These are phyloP conservation scores for Chrysoporthe puriensis DNA, from an alignment of 2,329 filamentous ascomycete genomes.

Conservation along the genomic window DNA sequence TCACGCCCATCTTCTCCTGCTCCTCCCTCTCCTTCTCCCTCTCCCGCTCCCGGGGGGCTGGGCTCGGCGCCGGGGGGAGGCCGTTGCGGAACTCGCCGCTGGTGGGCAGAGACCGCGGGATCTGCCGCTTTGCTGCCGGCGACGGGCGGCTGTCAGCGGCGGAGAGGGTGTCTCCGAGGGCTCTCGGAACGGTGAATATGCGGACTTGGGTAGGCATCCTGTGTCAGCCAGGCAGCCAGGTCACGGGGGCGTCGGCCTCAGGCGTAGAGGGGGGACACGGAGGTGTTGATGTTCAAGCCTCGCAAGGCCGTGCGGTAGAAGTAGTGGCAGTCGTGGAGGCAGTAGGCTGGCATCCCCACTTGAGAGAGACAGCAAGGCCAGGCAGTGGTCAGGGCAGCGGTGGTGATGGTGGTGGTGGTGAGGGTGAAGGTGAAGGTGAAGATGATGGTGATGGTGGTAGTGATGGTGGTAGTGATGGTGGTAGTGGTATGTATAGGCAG, in stretches of 20 bases:
- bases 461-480: background rate
- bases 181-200: constrained; percentile 70
- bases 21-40: constrained; percentile 39
- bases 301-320: constrained; percentile 90
- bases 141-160: constrained; percentile 43
- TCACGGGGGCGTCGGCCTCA: constrained; percentile 43
- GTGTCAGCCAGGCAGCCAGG: constrained; percentile 47
- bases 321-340: constrained; percentile 85
- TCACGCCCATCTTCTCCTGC: constrained; percentile 50
- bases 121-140: constrained; percentile 11
- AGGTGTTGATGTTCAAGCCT: constrained; percentile 80
- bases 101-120: constrained; percentile 45
- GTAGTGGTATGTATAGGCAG: background rate
- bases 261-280: constrained; percentile 75
- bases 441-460: background rate
- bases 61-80: constrained; percentile 38
- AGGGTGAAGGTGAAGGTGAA: background rate
- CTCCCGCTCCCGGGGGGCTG: constrained; percentile 40
- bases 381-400: background rate
- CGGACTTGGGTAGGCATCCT: constrained; percentile 68
- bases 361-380: constrained; percentile 14
- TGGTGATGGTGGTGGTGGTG: background rate
- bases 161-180: constrained; percentile 72
- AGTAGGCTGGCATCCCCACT: constrained; percentile 76
- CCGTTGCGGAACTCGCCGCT: constrained; percentile 40